Percentiles rank a stretch among this genome's conserved stretches.
Conservation (phyloP, 2,329 filamentous ascomycete genomes). For the Cladosporium austrohemisphaericum region DNA sequence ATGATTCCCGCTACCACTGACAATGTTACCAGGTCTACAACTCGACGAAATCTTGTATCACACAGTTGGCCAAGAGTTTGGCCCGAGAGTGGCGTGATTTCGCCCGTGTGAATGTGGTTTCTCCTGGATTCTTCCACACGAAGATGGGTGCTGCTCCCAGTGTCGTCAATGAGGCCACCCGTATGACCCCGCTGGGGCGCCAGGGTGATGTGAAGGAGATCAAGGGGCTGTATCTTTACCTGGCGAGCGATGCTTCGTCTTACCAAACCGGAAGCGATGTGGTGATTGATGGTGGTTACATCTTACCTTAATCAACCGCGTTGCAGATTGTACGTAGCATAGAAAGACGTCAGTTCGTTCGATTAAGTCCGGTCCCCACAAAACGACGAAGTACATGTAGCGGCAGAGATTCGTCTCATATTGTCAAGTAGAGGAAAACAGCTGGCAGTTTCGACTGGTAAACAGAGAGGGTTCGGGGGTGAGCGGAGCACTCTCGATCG, state of each 20-base stretch:
- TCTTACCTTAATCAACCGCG: slow-evolving; percentile 33
- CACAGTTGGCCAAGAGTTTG: slow-evolving; percentile 54
- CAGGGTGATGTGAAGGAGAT: slow-evolving; percentile 33
- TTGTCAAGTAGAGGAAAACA: too few relatives aligned
- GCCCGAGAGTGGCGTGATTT: slow-evolving; percentile 56
- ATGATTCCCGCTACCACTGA: background rate
- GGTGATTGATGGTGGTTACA: slow-evolving; percentile 35
- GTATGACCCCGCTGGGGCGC: slow-evolving; percentile 49
- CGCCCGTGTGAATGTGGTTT: slow-evolving; percentile 55
- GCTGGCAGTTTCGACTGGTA: too few relatives aligned
- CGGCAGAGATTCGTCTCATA: too few relatives aligned
- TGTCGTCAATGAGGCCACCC: slow-evolving; percentile 45
- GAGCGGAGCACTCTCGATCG: too few relatives aligned
- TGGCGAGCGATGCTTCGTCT: slow-evolving; percentile 32
- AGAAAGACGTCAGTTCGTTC: too few relatives aligned
- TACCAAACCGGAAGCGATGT: slow-evolving; percentile 34
- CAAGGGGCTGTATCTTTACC: slow-evolving; percentile 33
- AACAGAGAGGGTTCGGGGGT: too few relatives aligned
- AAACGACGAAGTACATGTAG: too few relatives aligned
- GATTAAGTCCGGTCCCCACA: too few relatives aligned
- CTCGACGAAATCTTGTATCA: slow-evolving; percentile 53
- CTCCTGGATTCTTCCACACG: slow-evolving; percentile 54
- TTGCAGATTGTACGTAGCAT: too few relatives aligned
- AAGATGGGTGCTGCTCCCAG: slow-evolving; percentile 49
- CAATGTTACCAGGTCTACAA: slow-evolving; percentile 48